Conservation (phyloP, 129 eudicot species). For the Deinandra increscens region DNA sequence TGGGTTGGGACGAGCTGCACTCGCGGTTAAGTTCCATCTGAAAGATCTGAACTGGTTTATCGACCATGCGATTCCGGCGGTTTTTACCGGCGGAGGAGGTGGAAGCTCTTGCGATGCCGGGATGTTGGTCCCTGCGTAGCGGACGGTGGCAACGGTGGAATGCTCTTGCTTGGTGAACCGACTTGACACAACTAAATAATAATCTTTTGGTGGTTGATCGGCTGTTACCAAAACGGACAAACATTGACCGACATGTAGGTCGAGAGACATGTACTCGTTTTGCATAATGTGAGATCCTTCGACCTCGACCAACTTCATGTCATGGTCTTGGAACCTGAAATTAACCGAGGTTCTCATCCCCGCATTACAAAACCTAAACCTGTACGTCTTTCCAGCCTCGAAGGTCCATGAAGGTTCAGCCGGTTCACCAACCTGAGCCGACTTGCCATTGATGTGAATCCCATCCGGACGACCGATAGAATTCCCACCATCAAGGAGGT, state of each 20-base stretch:
- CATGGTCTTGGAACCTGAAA: conserved; percentile 70
- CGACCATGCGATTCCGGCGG: conserved; percentile 63
- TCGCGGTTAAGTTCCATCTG: conserved; percentile 91
- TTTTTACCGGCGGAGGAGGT: conserved; percentile 54
- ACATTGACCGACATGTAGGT: conserved; percentile 88
- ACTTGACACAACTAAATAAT: conserved; percentile 69
- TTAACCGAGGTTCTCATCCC: conserved; percentile 75
- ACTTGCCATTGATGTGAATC: conserved; percentile 66
- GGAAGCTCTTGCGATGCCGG: conserved; percentile 43
- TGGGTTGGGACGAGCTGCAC: conserved; percentile 98
- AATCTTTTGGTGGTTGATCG: conserved; percentile 66
- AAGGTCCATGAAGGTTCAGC: conserved; percentile 57
- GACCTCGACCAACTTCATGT: conserved; percentile 73
- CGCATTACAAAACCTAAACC: conserved; percentile 71
- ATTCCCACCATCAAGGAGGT: conserved; percentile 56
- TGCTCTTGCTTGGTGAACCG: conserved; percentile 55
- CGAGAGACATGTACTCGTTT: conserved; percentile 63
- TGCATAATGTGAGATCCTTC: conserved; percentile 91
- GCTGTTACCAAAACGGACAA: conserved; percentile 71
- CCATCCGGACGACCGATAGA: conserved; percentile 77
- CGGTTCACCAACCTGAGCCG: conserved; percentile 43
- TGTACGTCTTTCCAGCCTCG: conserved; percentile 67
- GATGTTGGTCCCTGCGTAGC: conserved; percentile 44
- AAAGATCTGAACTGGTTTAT: conserved; percentile 84
- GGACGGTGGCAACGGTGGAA: conserved; percentile 47